phyloP scores from a whole-genome alignment of 768 basidiomycete species.

The Russula earlei region DNA sequence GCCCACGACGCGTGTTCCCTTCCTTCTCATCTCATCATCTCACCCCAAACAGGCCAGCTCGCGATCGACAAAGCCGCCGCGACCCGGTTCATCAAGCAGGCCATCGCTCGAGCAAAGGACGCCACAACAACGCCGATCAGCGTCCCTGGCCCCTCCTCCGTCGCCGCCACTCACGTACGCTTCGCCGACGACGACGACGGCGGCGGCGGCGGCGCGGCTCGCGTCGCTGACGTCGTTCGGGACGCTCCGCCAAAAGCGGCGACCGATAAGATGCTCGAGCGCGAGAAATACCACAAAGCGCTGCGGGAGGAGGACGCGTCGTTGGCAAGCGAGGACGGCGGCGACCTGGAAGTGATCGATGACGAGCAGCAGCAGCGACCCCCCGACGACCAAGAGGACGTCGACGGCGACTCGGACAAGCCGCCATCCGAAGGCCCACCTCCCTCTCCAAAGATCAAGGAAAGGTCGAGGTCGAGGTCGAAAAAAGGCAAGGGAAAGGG shows the following conservation, averaged over 20 bases:
- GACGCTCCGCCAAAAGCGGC: slow-evolving; percentile 44
- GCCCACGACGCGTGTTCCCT: neutral
- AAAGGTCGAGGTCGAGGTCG: neutral
- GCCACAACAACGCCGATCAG: neutral
- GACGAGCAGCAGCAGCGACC: slow-evolving; percentile 27
- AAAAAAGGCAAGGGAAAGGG: slow-evolving; percentile 15
- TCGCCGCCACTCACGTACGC: slow-evolving; percentile 17
- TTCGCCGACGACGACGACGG: slow-evolving; percentile 10
- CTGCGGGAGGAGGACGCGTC: slow-evolving; percentile 30
- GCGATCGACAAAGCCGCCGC: slow-evolving; percentile 75
- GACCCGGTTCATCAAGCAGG: slow-evolving; percentile 73
- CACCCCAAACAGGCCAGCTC: slow-evolving; percentile 27
- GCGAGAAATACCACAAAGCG: slow-evolving; percentile 52
- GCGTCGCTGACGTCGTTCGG: slow-evolving; percentile 11
- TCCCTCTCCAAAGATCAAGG: slow-evolving; percentile 3
- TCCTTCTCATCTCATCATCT: neutral
- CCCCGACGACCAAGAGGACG: neutral
- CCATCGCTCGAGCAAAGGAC: slow-evolving; percentile 53
- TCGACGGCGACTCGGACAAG: slow-evolving; percentile 11
- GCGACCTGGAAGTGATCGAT: slow-evolving; percentile 30
- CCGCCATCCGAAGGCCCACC: neutral
- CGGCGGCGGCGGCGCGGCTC: slow-evolving; percentile 4
- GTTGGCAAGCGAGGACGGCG: slow-evolving; percentile 28
- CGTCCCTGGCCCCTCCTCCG: slow-evolving; percentile 15
- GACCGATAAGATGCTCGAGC: slow-evolving; percentile 66